Conservation (phyloP, 495 filamentous ascomycete genomes). For the Lineolata rhizophorae region DNA sequence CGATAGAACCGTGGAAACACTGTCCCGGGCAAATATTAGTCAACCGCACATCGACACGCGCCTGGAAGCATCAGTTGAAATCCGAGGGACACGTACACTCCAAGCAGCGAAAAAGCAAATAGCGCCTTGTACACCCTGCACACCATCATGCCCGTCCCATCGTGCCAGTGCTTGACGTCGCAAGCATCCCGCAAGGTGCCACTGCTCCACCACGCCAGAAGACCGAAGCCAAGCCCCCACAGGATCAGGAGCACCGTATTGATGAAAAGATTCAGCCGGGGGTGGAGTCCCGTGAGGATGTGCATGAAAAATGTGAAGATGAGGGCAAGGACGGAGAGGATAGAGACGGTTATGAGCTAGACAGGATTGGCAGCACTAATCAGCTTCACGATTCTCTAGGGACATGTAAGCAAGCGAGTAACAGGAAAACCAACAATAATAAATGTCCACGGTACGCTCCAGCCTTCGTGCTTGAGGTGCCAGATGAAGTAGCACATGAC, state of each 20-base stretch:
- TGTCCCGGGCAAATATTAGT: constrained; percentile 1
- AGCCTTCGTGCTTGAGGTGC: constrained; percentile 30
- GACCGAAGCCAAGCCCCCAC: constrained; percentile 33
- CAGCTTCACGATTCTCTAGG: constrained; percentile 1
- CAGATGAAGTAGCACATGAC: constrained; percentile 41
- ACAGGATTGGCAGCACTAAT: constrained; percentile 1
- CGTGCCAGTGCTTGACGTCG: constrained; percentile 29
- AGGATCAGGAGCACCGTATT: constrained; percentile 30
- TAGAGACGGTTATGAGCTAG: constrained; percentile 32
- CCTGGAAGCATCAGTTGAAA: neutral
- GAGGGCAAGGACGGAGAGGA: constrained; percentile 31
- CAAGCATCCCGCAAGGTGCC: constrained; percentile 36
- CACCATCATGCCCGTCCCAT: constrained; percentile 32
- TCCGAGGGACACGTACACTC: constrained; percentile 12
- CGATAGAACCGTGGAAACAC: constrained; percentile 22
- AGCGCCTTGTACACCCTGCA: constrained; percentile 45
- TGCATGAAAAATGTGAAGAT: constrained; percentile 31
- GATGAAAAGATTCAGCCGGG: constrained; percentile 28
- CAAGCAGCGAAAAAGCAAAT: constrained; percentile 36
- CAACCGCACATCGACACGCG: too few relatives aligned
- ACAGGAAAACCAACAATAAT: constrained; percentile 33
- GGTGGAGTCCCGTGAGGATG: constrained; percentile 32
- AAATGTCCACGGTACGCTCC: constrained; percentile 40
- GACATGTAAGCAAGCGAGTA: constrained; percentile 1
- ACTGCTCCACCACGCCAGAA: constrained; percentile 34